Percentiles rank a stretch among this genome's conserved stretches.
phyloP scores from a whole-genome alignment of 1,139 yeast genomes.

The Hyphopichia pseudoburtonii region DNA sequence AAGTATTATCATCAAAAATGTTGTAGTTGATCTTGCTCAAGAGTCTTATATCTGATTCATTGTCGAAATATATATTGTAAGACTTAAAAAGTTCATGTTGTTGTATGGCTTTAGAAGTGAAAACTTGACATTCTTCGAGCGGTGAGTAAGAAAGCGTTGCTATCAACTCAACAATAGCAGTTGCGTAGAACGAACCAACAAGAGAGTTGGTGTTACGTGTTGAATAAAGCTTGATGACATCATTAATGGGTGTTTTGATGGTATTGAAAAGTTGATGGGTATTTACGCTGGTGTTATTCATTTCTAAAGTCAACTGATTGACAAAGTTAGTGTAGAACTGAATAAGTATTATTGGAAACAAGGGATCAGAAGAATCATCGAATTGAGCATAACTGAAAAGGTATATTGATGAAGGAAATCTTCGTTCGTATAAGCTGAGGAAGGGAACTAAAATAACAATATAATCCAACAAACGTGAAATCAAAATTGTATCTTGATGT shows the following conservation, averaged over 20 bases:
- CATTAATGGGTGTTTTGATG: conserved; percentile 14
- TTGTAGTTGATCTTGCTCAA: conserved; percentile 25
- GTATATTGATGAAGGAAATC: conserved; percentile 8
- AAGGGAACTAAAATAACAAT: conserved; percentile 16
- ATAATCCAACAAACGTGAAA: conserved; percentile 27
- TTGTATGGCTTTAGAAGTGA: conserved; percentile 6
- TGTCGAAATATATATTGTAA: conserved; percentile 18
- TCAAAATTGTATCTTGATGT: conserved; percentile 9
- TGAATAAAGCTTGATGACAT: conserved; percentile 10
- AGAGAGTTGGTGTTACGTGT: not conserved
- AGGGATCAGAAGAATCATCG: conserved; percentile 22
- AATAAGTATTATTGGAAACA: conserved; percentile 24
- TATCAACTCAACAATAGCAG: conserved; percentile 19
- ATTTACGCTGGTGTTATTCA: conserved; percentile 5
- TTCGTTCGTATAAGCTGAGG: conserved; percentile 5
- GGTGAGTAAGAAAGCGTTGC: conserved; percentile 17
- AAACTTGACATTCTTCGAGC: conserved; percentile 9
- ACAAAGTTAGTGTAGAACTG: conserved; percentile 27
- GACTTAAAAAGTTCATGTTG: conserved; percentile 20
- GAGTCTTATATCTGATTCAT: conserved; percentile 21
- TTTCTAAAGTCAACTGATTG: conserved; percentile 9
- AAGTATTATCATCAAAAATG: conserved; percentile 11
- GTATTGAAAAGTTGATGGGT: conserved; percentile 8
- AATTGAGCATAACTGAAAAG: conserved; percentile 12
- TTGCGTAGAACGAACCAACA: conserved; percentile 14